Base-by-base conservation (phyloP, 176 grass and related monocot genomes). In the Panicum miliaceum region DNA sequence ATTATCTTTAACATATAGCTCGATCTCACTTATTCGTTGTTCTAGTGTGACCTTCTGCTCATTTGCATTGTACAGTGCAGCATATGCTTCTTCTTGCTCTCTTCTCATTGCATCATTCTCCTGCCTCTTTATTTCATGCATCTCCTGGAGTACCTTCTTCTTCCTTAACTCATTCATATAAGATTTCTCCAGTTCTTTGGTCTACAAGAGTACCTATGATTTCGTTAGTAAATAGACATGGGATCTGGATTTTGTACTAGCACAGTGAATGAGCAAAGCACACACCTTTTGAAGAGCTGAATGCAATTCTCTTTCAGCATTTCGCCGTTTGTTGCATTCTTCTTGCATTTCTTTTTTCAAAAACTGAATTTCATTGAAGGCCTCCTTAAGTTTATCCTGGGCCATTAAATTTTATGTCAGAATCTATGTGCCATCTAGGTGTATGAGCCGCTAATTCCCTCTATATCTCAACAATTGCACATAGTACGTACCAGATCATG, bases 251-350 rank as follows among this genome's bases (percentile, higher is more conserved):
- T 43, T 8, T 62, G 14, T 16, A 29, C 4, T 27, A 45, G 12
- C 7, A 61, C 12, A 60, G 20, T 42, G 29, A 77, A 59, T 60
- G 20, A 60, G 22, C n/a, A 59, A 65, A 82, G 72, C 25, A 43
- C 64, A 81, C 56, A 89, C 88, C 71, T 86, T 94, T 60, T 68
- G 78, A 12, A 73, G 42, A 88, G 88, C 68, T 46, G 54, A 86
- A 67, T 88, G 18, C 56, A 85, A 41, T 48, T 91, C 82, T 59
- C 75, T 68, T 62, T 94, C 92, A 68, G 83, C 92, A 77, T 85
- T 85, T 71, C 34, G 76, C 29, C 68, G 73, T 89, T 86, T 89
- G 61, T 48, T 82, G 12, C 12, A 88, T 81, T 94, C 88, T 81
- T 90, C 67, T 20, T 90, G 79, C 58, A 84, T 68, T 76, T 89